These are phyloP conservation scores for Rhodocollybia butyracea DNA, from an alignment of 768 basidiomycete genomes.

Conservation along the genomic window DNA sequence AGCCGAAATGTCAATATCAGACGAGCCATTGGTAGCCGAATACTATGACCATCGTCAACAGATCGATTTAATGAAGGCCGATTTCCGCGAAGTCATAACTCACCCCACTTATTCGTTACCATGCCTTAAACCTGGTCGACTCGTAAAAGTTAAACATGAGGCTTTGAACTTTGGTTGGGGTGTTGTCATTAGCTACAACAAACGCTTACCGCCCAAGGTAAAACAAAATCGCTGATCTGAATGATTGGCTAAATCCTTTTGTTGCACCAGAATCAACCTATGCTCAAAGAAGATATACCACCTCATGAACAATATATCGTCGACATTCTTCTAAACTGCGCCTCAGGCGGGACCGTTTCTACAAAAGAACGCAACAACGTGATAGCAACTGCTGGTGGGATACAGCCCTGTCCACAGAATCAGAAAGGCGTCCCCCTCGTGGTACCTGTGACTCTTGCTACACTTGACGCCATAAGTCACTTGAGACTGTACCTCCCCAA, in stretches of 20 bases:
- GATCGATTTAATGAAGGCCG: constrained; percentile 82
- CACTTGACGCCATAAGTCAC: constrained; percentile 82
- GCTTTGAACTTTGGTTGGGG: constrained; percentile 97
- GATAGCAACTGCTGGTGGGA: constrained; percentile 60
- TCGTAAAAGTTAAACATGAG: constrained; percentile 88
- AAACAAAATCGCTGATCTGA: constrained; percentile 10
- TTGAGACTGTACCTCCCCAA: constrained; percentile 88
- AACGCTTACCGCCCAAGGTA: constrained; percentile 81
- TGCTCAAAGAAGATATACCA: constrained; percentile 62
- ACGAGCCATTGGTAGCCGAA: constrained; percentile 80
- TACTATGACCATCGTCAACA: constrained; percentile 95
- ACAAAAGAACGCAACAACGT: constrained; percentile 51
- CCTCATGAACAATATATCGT: constrained; percentile 91
- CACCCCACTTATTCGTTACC: constrained; percentile 95
- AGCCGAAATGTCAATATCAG: constrained; percentile 66
- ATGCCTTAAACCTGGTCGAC: constrained; percentile 87
- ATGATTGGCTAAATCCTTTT: neutral
- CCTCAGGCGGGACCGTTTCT: constrained; percentile 53
- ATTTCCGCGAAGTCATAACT: constrained; percentile 90
- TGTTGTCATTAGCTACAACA: constrained; percentile 87
- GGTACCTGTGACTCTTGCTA: constrained; percentile 84
- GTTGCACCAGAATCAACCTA: constrained; percentile 54
- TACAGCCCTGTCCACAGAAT: constrained; percentile 69
- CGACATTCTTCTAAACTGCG: constrained; percentile 86
- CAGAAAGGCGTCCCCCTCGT: constrained; percentile 82